These are phyloP conservation scores for Amborella trichopoda DNA, from an alignment of 164 flowering plant species.

Conservation along the genomic window DNA sequence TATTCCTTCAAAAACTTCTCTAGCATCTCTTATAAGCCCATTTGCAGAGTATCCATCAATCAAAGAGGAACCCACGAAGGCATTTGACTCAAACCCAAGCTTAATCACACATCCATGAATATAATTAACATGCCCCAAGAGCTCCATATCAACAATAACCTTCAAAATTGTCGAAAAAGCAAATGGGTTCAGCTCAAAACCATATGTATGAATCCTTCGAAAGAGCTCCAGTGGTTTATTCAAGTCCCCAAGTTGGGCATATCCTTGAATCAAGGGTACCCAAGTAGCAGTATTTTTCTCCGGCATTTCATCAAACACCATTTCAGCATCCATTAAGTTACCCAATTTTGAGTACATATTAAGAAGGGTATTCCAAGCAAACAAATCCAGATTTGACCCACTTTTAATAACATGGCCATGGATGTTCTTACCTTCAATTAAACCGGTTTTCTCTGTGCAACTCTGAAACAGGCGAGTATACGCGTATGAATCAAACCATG, in stretches of 20 bases:
- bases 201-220: constrained; percentile 40
- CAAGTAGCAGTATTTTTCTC: constrained; percentile 55
- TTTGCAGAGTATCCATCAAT: constrained; percentile 61
- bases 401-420: constrained; percentile 54
- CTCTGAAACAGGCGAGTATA: constrained; percentile 13
- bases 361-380: constrained; percentile 54
- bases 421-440: constrained; percentile 22
- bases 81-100: constrained; percentile 47
- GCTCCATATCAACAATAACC: constrained; percentile 50
- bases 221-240: constrained; percentile 36
- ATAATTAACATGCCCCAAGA: constrained; percentile 26
- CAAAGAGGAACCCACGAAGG: constrained; percentile 74
- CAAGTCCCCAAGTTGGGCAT: constrained; percentile 11
- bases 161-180: constrained; percentile 63
- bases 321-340: constrained; percentile 24
- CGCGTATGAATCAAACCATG: constrained; percentile 13
- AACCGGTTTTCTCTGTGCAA: constrained; percentile 21
- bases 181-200: constrained; percentile 64
- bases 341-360: constrained; percentile 41
- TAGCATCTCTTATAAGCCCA: constrained; percentile 36
- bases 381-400: constrained; percentile 56
- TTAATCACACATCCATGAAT: constrained; percentile 49
- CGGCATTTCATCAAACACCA: constrained; percentile 68
- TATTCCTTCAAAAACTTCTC: constrained; percentile 53
- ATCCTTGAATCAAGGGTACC: constrained; percentile 69